Base-by-base conservation (phyloP, 768 basidiomycete genomes). In the Tulasnella sp. region DNA sequence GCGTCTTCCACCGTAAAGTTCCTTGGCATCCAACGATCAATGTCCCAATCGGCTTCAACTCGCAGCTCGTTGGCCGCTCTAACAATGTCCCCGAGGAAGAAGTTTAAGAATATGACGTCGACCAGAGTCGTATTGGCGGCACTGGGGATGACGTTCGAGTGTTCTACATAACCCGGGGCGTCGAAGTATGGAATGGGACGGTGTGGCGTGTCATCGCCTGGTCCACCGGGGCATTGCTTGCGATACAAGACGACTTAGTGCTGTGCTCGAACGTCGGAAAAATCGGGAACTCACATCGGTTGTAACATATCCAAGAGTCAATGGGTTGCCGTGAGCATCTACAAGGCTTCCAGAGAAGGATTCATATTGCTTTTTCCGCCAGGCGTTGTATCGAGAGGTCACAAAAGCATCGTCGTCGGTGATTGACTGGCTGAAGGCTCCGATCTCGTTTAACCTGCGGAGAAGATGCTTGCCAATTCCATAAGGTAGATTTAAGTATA, bases 291-390 rank as follows among this genome's bases (percentile, higher is more conserved):
- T 83, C 81, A 92, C 90, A 83, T 93, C 93, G 0, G 84, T 82
- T 6, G 94, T 94, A 34, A 94, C 93, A 82, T 94, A 94, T 80
- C 94, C 93, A 27, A 91, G 84, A 0, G 92, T 93, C 82, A 90
- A 84, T 80, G 91, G 88, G 86, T 1, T 86, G 88, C 24, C 56
- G 31, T 42, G 0, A 71, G 31, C 14, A 27, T 38, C 46, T 27
- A 52, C 75, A 10, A 39, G 77, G 68, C 44, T 74, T 27, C 78
- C 2, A 86, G 87, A 40, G 84, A 81, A 71, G 82, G 81, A 44
- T 85, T 84, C 71, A 81, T 82, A 77, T 87, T 85, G 91, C 62
- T 71, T 52, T 24, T 56, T 39, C 36, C 58, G 38, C 81, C 81
- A 81, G 14, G 46, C 73, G 44, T 80, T 68, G 58, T 38, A 80